These are phyloP conservation scores for Podospora appendiculata DNA, from an alignment of 495 filamentous ascomycete genomes.

Conservation along the genomic window DNA sequence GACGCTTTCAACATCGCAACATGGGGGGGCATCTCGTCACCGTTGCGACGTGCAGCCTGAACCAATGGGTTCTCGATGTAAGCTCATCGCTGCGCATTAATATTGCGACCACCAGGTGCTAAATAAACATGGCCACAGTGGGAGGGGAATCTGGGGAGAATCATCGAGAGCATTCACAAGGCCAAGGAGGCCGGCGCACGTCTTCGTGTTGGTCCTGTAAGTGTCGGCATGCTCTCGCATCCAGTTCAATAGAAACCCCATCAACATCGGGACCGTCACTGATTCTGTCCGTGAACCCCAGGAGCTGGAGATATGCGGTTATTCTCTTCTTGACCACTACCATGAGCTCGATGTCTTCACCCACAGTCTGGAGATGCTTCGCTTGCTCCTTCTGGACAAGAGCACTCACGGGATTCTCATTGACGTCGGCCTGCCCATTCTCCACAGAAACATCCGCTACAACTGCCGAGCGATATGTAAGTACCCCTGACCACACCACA, in stretches of 20 bases:
- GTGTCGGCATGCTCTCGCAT: not conserved
- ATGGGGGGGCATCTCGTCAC: slow-evolving; percentile 27
- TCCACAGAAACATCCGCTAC: slow-evolving; percentile 61
- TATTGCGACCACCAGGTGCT: not conserved
- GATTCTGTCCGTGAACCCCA: not conserved
- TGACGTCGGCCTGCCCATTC: slow-evolving; percentile 65
- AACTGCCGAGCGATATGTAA: slow-evolving; percentile 63
- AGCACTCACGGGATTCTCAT: slow-evolving; percentile 69
- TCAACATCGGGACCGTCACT: too few species aligned
- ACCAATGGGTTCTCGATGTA: slow-evolving; percentile 68
- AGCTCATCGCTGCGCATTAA: not conserved
- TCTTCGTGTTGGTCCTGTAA: slow-evolving; percentile 63
- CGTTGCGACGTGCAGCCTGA: slow-evolving; percentile 40
- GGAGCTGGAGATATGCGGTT: slow-evolving; percentile 47
- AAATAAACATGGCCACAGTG: slow-evolving; percentile 50
- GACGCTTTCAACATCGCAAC: too few species aligned
- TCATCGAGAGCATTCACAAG: slow-evolving; percentile 63
- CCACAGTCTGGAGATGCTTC: slow-evolving; percentile 69
- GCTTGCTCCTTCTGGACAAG: slow-evolving; percentile 53
- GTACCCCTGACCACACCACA: not conserved
- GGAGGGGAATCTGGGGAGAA: slow-evolving; percentile 67
- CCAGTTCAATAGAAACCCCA: not conserved
- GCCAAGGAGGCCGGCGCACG: slow-evolving; percentile 65
- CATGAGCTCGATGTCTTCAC: slow-evolving; percentile 54
- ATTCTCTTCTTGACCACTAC: slow-evolving; percentile 64